These are phyloP conservation scores for Scutellaria baicalensis DNA, from an alignment of 257 asterid genomes.

Conservation along the genomic window DNA sequence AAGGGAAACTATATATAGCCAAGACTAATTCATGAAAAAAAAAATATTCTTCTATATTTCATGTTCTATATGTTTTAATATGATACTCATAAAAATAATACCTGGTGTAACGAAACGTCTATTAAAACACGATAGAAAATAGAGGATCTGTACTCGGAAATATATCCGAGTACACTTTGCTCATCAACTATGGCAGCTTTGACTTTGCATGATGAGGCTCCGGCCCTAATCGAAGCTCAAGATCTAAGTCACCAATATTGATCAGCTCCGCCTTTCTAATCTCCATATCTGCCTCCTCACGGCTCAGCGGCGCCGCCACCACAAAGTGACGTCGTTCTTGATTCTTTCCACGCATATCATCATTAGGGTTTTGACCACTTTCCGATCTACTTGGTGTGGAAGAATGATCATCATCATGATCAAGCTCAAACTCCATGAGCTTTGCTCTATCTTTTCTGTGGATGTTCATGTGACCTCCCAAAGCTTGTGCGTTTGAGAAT, in stretches of 20 bases:
- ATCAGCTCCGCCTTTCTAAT: background rate
- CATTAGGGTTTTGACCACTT: background rate
- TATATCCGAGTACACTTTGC: no score
- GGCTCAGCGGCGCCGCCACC: constrained; percentile 11
- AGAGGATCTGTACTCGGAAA: background rate
- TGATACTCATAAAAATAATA: no score
- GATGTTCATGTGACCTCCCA: constrained; percentile 81
- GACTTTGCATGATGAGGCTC: constrained; percentile 29
- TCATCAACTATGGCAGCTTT: background rate
- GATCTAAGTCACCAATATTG: constrained; percentile 26
- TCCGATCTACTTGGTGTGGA: background rate
- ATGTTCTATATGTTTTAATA: no score
- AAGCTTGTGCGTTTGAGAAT: constrained; percentile 70
- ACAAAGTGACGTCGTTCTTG: constrained; percentile 15
- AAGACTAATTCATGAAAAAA: no score
- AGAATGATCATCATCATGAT: background rate
- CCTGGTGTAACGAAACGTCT: no score
- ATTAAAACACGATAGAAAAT: background rate
- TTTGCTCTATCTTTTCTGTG: constrained; percentile 71
- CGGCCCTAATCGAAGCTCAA: constrained; percentile 43
- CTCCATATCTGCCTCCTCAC: background rate
- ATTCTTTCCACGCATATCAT: background rate
- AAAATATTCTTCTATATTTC: no score
- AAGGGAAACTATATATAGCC: background rate
- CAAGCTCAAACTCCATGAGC: constrained; percentile 34